Evolutionary conservation across 164 flowering plant genomes (phyloP), one percentile per base, ranked within the genome.

Genomic region (Stephania yunnanensis): DNA sequence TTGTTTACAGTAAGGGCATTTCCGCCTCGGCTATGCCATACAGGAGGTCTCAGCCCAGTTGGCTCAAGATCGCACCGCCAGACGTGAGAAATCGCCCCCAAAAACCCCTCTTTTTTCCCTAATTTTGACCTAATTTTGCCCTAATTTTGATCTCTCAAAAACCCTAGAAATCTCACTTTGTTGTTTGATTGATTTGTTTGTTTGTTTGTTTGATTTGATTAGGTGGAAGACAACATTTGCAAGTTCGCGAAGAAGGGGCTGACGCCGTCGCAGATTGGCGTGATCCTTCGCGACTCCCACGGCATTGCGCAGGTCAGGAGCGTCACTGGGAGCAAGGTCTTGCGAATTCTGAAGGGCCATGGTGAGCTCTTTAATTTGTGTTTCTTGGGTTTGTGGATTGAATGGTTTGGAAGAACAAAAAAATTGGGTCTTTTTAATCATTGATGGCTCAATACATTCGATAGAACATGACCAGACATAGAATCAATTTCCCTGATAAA

Each of bases 251-350:
- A 94, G 87, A 94, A 90, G 81, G 98, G 98, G 17, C 36, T 92
- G 84, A 86, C 97, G 8, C 98, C 98, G 11, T 94, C 98, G 1
- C 98, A 94, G 87, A 91, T 94, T 30, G 98, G 98, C 79, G 97
- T 94, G 30, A 84, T 94, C 73, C 95, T 94, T 75, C 90, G 98
- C 83, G 98, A 94, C 65, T 92, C 95, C 63, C 97, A 94, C 58
- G 98, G 98, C 25, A 89, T 94, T 80, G 94, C 98, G 75, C 97
- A 90, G 83, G 97, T 92, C 25, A 89, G 78, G 85, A 90, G 91
- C 55, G 93, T 94, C 20, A 94, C 95, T 7, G 98, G 98, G 58
- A 94, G 86, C 89, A 92, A 94, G 86, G 86, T 94, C 80, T 75
- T 94, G 77, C 90, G 98, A 36, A 88, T 94, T 73, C 90, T 94